Base-by-base conservation (phyloP, 352 stramenopile species). In the Plasmopara muralis region DNA sequence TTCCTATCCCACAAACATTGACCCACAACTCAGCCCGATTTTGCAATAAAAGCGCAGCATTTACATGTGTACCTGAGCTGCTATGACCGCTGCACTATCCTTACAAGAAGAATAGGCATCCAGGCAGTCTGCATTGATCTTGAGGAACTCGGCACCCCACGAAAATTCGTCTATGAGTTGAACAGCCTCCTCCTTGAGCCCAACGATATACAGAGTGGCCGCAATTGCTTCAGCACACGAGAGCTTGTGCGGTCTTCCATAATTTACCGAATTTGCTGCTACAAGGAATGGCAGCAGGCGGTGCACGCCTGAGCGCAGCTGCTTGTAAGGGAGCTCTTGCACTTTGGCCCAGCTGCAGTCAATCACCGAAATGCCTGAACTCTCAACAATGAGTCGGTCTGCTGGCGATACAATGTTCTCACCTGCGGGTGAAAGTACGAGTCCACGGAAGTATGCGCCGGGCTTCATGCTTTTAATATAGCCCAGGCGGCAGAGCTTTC, bases 251-350 rank as follows among this genome's bases (percentile, higher is more conserved):
- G 90, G 95, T 42, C 87, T 87, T 16, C 97, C 97, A 73, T 99
- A 99, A 78, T 99, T 99, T 20, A 99, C 96, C 28, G 91, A 93
- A 67, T 99, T 99, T 3, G 96, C 96, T 0, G 97, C 97, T 25
- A 99, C 93, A 18, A 99, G 77, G 61, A 98, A 98, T 14, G 97
- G 97, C 28, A 99, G 73, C 18, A 99, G 70, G 16, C 97, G 93
- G 68, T 98, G 95, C 60, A 97, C 77, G 20, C 93, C 91, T 13
- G 85, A 89, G 41, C 89, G 85, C 68, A 99, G 85, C 65, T 98
- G 87, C 37, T 88, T 74, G 64, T 98, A 98, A 10, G 95, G 95
- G 40, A 99, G 85, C 64, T 98, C 95, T 57, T 96, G 83, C 16
- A 98, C 73, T 46, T 96, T 83, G 33, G 93, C 94, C 96, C 96